These are phyloP conservation scores for Camelina sativa DNA, from an alignment of 345 rosid genomes.

Conservation along the genomic window DNA sequence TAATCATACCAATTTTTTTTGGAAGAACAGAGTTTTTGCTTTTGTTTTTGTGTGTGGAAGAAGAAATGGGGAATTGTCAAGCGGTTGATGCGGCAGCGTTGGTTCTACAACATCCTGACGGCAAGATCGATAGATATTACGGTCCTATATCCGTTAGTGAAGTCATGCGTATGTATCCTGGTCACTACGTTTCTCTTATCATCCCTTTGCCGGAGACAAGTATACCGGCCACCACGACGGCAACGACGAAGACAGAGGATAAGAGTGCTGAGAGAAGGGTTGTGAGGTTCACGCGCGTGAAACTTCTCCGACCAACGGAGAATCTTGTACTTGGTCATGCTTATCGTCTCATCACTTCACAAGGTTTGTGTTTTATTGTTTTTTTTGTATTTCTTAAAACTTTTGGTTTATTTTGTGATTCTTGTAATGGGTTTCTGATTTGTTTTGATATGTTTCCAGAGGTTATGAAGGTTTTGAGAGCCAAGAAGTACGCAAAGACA, in stretches of 20 bases:
- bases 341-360: conserved; percentile 87
- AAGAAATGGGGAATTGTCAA: conserved; percentile 90
- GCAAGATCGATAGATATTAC: conserved; percentile 79
- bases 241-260: background rate
- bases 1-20: background rate
- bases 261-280: conserved; percentile 27
- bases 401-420: no score
- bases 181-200: conserved; percentile 92
- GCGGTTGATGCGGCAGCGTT: conserved; percentile 96
- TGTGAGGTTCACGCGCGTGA: conserved; percentile 72
- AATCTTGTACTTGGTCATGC: conserved; percentile 93
- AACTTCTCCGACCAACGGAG: conserved; percentile 86
- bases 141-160: conserved; percentile 73
- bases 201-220: conserved; percentile 71
- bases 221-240: conserved; percentile 28
- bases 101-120: conserved; percentile 87
- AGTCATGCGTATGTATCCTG: conserved; percentile 82
- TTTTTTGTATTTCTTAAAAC: no score
- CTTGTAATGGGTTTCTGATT: background rate
- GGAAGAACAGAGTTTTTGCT: background rate
- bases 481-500: conserved; percentile 76
- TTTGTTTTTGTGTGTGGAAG: background rate
- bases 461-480: conserved; percentile 82
- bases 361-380: conserved; percentile 53
- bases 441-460: conserved; percentile 48